Base-by-base conservation (phyloP, 371 early-diverging fungal species). In the Chytridiales sp. region DNA sequence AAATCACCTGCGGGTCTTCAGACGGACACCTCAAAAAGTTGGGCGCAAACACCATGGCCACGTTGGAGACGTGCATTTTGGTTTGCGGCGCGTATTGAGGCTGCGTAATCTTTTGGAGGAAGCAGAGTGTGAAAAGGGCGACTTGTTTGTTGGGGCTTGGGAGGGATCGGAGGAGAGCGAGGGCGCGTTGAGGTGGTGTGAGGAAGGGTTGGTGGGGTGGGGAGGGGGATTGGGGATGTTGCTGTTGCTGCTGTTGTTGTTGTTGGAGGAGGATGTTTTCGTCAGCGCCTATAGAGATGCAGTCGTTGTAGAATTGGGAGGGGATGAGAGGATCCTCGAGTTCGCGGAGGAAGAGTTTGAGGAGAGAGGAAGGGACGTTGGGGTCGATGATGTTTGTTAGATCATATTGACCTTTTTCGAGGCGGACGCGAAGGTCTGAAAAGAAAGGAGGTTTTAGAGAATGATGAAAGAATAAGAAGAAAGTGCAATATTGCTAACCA, bases 21-120 rank as follows among this genome's bases (percentile, higher is more conserved):
- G 82, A 80, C 4, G 96, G 96, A 64, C 92, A 92, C 27, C 96
- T 80, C 43, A 97, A 73, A 57, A 96, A 88, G 44, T 89, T 90
- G 17, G 97, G 98, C 1, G 94, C 95, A 77, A 94, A 96, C n/a
- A 97, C 94, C 87, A 97, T 91, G 29, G 97, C 97, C 40, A 97
- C 68, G 58, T 96, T 97, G 53, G 80, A 72, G 26, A 88, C 75
- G 29, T 85, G 87, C 98, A 97, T 97, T 67, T 88, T 83, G 5
- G 96, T 95, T 9, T 76, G 61, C 30, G 83, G 70, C 47, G 81
- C 84, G 26, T 89, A 82, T 15, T 74, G 69, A 2, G 85, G 85
- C 22, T 85, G 80, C n/a, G 87, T 86, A 55, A 95, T 87, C 26
- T 86, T 75, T 85, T 88, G 54, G 19, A n/a, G 44, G 5, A 46